A percentile compares a stretch with the other conserved stretches of the same genome.
Evolutionary conservation across 2,329 filamentous ascomycete genomes (phyloP).

Genomic region (Mycosphaerella arachidis): DNA sequence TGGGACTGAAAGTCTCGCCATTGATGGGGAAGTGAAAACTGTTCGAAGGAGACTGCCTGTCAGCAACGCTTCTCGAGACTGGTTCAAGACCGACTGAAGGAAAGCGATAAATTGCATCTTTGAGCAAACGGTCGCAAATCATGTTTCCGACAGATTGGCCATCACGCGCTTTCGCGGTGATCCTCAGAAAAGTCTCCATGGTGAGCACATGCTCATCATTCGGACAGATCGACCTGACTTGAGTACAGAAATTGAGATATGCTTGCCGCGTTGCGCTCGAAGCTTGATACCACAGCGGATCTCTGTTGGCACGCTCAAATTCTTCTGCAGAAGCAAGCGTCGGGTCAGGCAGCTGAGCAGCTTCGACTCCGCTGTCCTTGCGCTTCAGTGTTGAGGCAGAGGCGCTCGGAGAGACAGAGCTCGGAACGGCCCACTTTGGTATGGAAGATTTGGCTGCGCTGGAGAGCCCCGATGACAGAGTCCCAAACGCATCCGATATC

Average conservation of each 20-base stretch:
- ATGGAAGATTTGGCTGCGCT: conserved; percentile 14
- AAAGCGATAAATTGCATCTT: conserved; percentile 16
- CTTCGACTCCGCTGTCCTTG: neutral
- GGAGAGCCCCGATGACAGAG: conserved; percentile 13
- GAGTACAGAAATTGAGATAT: conserved; percentile 10
- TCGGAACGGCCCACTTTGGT: conserved; percentile 29
- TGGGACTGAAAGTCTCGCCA: conserved; percentile 23
- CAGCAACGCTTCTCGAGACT: conserved; percentile 19
- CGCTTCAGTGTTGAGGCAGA: neutral
- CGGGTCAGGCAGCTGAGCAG: too few relatives aligned
- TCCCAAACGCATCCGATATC: conserved; percentile 17
- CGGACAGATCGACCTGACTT: neutral
- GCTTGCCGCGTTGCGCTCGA: conserved; percentile 16
- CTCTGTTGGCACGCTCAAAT: conserved; percentile 1
- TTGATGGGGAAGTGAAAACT: conserved; percentile 32
- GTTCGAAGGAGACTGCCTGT: conserved; percentile 16
- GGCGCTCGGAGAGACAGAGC: conserved; percentile 16
- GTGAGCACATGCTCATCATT: conserved; percentile 21
- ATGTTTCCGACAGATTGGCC: conserved; percentile 17
- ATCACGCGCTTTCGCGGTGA: conserved; percentile 20
- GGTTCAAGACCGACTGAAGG: conserved; percentile 13
- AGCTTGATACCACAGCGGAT: conserved; percentile 13
- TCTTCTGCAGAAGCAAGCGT: neutral
- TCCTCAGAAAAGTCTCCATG: conserved; percentile 24
- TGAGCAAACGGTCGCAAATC: conserved; percentile 14